Evolutionary conservation across 2,329 filamentous ascomycete species (phyloP).

Genomic region (Ceratocystiopsis minuta): DNA sequence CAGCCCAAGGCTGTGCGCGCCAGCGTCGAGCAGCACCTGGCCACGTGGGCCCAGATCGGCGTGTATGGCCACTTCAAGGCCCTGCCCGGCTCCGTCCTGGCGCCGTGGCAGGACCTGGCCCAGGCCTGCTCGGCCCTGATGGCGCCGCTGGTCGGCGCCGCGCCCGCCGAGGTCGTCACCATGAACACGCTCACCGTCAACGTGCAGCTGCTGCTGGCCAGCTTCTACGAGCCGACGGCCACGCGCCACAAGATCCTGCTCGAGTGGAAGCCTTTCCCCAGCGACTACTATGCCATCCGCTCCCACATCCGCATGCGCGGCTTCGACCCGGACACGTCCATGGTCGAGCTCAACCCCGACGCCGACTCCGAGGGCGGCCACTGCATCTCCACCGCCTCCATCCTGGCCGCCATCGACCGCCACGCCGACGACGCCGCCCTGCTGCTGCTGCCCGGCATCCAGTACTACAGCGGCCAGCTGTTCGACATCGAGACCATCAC

Average conservation of each 20-base stretch:
- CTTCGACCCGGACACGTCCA: conserved; percentile 44
- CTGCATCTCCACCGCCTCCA: conserved; percentile 50
- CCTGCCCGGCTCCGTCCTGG: conserved; percentile 47
- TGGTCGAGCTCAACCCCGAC: conserved; percentile 56
- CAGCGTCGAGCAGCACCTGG: conserved; percentile 54
- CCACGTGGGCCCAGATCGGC: conserved; percentile 70
- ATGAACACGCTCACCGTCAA: conserved; percentile 81
- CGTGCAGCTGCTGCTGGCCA: conserved; percentile 65
- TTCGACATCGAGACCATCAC: conserved; percentile 75
- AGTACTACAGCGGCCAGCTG: conserved; percentile 82
- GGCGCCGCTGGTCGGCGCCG: conserved; percentile 57
- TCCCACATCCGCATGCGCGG: conserved; percentile 61
- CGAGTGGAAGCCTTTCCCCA: conserved; percentile 83
- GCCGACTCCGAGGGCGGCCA: conserved; percentile 20
- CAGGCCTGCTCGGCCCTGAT: conserved; percentile 54
- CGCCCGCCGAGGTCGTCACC: conserved; percentile 55
- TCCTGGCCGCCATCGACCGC: conserved; percentile 54
- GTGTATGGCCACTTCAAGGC: conserved; percentile 68
- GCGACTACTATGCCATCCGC: conserved; percentile 74
- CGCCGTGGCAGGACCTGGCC: conserved; percentile 62
- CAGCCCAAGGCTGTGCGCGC: conserved; percentile 53
- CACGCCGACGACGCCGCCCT: conserved; percentile 58
- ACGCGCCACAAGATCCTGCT: conserved; percentile 59
- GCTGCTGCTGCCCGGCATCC: conserved; percentile 67
- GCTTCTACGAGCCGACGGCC: conserved; percentile 58